Percentiles rank a stretch among this genome's conserved stretches.
Evolutionary conservation across 2,329 filamentous ascomycete genomes (phyloP).

Genomic region (Xylariaceae sp.): DNA sequence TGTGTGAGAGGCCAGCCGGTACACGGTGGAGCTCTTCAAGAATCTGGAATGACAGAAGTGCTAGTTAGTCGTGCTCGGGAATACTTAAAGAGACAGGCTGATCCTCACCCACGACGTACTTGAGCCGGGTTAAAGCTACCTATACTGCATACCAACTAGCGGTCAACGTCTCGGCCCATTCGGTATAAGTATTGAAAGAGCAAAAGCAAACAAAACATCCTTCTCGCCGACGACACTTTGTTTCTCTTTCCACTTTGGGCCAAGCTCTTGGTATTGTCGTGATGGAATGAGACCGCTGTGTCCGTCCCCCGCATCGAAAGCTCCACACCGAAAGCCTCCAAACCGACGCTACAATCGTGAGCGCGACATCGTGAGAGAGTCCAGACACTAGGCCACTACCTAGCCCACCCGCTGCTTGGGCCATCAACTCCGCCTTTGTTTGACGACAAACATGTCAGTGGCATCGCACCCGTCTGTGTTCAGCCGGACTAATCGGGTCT

Average conservation of each 20-base stretch:
- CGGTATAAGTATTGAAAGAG: not conserved
- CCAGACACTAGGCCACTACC: not conserved
- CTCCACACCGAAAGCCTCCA: slow-evolving; percentile 4
- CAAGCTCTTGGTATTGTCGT: not conserved
- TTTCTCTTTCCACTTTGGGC: not conserved
- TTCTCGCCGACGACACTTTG: not conserved
- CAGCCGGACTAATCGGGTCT: not conserved
- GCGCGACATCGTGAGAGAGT: not conserved
- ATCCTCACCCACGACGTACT: slow-evolving; percentile 1
- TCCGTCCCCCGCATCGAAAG: not conserved
- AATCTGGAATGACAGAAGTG: not conserved
- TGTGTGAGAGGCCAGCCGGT: not conserved
- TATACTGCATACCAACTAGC: not conserved
- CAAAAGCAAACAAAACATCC: not conserved
- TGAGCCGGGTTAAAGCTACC: not conserved
- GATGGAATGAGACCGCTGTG: not conserved
- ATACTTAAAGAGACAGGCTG: not conserved
- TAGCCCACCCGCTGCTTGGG: not conserved
- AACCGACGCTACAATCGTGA: not conserved
- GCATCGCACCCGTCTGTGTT: not conserved
- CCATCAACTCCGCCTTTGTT: not conserved
- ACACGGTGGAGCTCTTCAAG: not conserved
- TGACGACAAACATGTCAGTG: slow-evolving; percentile 3
- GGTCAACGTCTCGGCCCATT: not conserved
- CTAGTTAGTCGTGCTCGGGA: not conserved